Percentiles rank a stretch among this genome's conserved stretches.
phyloP scores from a whole-genome alignment of 2,329 filamentous ascomycete species.

The Hypoxylon sp. region DNA sequence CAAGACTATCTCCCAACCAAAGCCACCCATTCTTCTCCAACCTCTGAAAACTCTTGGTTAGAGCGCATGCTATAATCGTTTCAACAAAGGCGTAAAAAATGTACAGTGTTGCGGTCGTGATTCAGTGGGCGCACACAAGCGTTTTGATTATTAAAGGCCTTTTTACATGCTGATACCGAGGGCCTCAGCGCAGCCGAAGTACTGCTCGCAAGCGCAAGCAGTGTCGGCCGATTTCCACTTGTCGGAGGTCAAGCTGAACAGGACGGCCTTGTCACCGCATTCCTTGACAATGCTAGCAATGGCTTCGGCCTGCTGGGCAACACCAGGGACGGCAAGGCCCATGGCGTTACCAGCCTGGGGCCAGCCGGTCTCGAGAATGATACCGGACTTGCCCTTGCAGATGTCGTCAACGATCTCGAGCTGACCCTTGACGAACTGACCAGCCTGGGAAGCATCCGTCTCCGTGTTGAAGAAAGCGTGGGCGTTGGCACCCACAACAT shows the following conservation, averaged over 20 bases:
- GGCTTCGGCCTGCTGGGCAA: conserved; percentile 74
- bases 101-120: conserved; percentile 25
- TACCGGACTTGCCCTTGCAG: conserved; percentile 73
- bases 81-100: conserved; percentile 41
- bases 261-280: conserved; percentile 76
- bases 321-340: conserved; percentile 76
- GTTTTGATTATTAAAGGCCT: background rate
- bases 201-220: conserved; percentile 77
- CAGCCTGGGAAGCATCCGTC: conserved; percentile 72
- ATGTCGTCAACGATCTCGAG: conserved; percentile 75
- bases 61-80: conserved; percentile 34
- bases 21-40: conserved; percentile 24
- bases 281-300: conserved; percentile 75
- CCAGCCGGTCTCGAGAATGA: conserved; percentile 94
- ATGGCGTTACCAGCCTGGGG: conserved; percentile 77
- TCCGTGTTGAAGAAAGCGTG: conserved; percentile 93
- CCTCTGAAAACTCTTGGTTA: conserved; percentile 19
- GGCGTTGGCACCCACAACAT: conserved; percentile 86
- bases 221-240: conserved; percentile 80
- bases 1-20: conserved; percentile 13
- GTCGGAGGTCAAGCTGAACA: conserved; percentile 87
- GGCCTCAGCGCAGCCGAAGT: conserved; percentile 62
- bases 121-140: conserved; percentile 1
- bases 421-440: conserved; percentile 80
- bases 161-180: conserved; percentile 45